Evolutionary conservation across 1,139 yeast genomes (phyloP), one percentile per base, ranked within the genome.

Genomic region (Debaryomyces fabryi): DNA sequence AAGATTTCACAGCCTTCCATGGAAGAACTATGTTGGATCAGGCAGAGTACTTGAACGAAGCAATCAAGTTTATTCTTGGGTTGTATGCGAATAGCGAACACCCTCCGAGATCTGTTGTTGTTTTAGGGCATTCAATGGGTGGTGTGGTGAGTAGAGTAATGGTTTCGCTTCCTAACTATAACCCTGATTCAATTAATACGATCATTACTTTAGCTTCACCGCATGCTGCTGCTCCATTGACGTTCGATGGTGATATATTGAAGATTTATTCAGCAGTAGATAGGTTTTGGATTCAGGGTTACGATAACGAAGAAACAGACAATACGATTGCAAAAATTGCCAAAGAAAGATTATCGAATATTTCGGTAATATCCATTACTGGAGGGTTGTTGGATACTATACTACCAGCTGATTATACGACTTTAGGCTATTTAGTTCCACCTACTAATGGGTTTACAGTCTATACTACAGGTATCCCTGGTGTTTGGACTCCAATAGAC

Each of bases 51-150:
- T 68, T 89, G 51, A 93, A 95, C 60, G 97, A 92, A 56, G 98
- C 97, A 0, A 75, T 93, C 5, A 67, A 71, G 36, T 91, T 85
- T 62, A 91, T 93, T 20, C 69, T 93, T 16, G 79, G 82, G 4
- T 69, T 93, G 9, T 93, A 93, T 60, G 62, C 70, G 23, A 48
- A 57, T 23, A 53, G 57, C 15, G 49, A 53, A 37, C 49, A 58
- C 32, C 72, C 71, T 10, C 96, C 96, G 0, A 69, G 70, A 30
- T 86, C 96, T 0, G 96, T 95, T 4, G 81, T 92, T 0, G 63
- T 95, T 0, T 62, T 95, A 4, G 97, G 91, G 1, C 99, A 95
- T 69, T 93, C 99, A 1, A 92, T 92, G 98, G 98, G 98, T 33
- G 98, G 98, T 3, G 82, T 92, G 15, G 97, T 92, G 1, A 86